These are phyloP conservation scores for Suhomyces sp. DNA, from an alignment of 805 yeast species.

Conservation along the genomic window DNA sequence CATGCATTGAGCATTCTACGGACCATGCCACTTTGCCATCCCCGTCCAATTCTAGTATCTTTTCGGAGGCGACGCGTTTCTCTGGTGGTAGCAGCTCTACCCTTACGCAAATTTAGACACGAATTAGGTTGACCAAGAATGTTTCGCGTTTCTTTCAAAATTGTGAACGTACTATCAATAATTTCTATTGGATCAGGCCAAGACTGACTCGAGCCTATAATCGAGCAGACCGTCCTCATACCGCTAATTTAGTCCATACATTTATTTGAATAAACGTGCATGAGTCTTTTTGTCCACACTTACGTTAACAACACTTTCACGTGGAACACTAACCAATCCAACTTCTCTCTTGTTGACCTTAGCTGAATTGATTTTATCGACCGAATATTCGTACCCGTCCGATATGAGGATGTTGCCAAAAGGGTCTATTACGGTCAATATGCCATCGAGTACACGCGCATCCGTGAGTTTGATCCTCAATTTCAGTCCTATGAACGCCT, in stretches of 20 bases:
- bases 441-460: slow-evolving; percentile 33
- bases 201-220: background rate
- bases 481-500: slow-evolving; percentile 29
- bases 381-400: slow-evolving; percentile 33
- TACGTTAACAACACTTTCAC: slow-evolving; percentile 15
- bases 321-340: slow-evolving; percentile 27
- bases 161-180: background rate
- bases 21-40: background rate
- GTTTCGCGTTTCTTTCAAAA: too few species aligned
- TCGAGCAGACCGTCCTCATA: background rate
- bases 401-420: slow-evolving; percentile 40
- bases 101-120: background rate
- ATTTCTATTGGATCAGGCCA: background rate
- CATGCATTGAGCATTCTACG: slow-evolving; percentile 41
- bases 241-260: background rate
- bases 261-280: slow-evolving; percentile 6
- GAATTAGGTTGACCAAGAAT: too few species aligned
- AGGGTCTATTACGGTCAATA: slow-evolving; percentile 40
- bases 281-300: slow-evolving; percentile 19
- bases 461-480: slow-evolving; percentile 29
- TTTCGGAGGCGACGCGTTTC: background rate
- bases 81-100: background rate
- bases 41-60: background rate
- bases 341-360: slow-evolving; percentile 22
- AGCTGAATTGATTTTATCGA: slow-evolving; percentile 21